Percentiles rank a stretch among this genome's conserved stretches.
Evolutionary conservation across 2,329 filamentous ascomycete species (phyloP).

Genomic region (Cladosporium sp.): DNA sequence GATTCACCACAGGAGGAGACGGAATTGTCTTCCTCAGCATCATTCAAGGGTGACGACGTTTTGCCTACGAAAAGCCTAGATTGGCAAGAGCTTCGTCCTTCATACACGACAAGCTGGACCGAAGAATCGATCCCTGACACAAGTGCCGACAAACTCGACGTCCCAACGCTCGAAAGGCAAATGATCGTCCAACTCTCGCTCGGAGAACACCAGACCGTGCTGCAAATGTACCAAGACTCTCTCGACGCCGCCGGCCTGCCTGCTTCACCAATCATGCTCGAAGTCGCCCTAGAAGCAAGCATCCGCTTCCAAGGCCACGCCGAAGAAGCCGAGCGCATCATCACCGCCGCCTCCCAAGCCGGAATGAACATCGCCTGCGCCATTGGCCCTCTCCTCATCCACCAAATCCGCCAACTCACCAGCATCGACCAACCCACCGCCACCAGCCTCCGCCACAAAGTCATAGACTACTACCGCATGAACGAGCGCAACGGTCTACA

Average conservation of each 20-base stretch:
- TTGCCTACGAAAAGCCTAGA: background rate
- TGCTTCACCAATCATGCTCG: conserved; percentile 23
- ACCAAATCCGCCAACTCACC: conserved; percentile 20
- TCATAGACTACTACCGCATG: conserved; percentile 28
- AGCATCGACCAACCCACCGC: conserved; percentile 14
- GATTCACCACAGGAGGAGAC: background rate
- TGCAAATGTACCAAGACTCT: conserved; percentile 23
- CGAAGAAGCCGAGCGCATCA: conserved; percentile 17
- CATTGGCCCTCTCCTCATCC: conserved; percentile 25
- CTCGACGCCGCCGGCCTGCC: conserved; percentile 22
- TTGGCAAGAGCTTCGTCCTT: background rate
- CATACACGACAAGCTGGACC: background rate
- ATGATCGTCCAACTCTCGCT: conserved; percentile 26
- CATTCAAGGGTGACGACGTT: background rate
- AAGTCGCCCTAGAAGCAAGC: conserved; percentile 28
- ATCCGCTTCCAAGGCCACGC: conserved; percentile 23
- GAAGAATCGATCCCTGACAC: background rate
- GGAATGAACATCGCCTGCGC: conserved; percentile 29
- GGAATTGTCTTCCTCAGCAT: background rate
- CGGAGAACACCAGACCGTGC: conserved; percentile 18
- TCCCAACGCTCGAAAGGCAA: conserved; percentile 14
- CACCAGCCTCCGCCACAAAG: conserved; percentile 18
- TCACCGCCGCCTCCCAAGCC: conserved; percentile 24
- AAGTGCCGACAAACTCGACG: background rate
- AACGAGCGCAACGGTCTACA: conserved; percentile 26